A percentile compares a stretch with the other conserved stretches of the same genome.
Evolutionary conservation across 148 eudicot species (phyloP).

Genomic region (Silene conica): DNA sequence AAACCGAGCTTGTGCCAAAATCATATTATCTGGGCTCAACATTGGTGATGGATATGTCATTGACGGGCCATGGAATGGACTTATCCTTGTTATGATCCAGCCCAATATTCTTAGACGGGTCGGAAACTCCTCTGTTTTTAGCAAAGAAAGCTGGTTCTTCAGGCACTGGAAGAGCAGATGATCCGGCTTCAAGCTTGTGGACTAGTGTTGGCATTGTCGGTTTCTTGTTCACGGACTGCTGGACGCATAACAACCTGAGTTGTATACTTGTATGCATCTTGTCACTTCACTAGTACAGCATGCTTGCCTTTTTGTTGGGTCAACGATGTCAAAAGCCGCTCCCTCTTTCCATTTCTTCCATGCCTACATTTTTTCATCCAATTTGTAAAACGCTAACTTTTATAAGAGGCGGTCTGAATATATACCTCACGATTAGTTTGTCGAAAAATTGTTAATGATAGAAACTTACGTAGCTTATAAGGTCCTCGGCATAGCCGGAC

Average conservation of each 20-base stretch:
- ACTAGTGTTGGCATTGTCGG: constrained; percentile 23
- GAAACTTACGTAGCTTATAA: no score
- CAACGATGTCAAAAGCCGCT: constrained; percentile 23
- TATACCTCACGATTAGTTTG: no score
- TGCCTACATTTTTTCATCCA: constrained; percentile 20
- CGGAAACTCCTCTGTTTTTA: background rate
- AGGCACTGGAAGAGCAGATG: constrained; percentile 12
- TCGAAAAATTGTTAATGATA: no score
- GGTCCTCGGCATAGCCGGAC: no score
- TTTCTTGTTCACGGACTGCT: constrained; percentile 8
- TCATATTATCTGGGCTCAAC: background rate
- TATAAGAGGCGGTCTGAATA: no score
- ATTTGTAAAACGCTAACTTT: background rate
- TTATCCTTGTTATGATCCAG: background rate
- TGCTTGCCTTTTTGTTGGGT: constrained; percentile 26
- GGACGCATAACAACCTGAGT: constrained; percentile 27
- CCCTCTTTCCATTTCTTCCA: constrained; percentile 37
- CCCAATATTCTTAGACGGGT: background rate
- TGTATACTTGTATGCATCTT: constrained; percentile 29
- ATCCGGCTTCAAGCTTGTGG: constrained; percentile 10
- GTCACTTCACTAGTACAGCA: constrained; percentile 21
- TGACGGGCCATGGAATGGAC: background rate
- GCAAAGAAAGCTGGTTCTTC: constrained; percentile 13
- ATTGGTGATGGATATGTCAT: background rate
- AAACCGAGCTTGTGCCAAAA: no score